A percentile compares a stretch with the other conserved stretches of the same genome.
These are phyloP conservation scores for Spergularia marina DNA, from an alignment of 148 eudicot species.

Conservation along the genomic window DNA sequence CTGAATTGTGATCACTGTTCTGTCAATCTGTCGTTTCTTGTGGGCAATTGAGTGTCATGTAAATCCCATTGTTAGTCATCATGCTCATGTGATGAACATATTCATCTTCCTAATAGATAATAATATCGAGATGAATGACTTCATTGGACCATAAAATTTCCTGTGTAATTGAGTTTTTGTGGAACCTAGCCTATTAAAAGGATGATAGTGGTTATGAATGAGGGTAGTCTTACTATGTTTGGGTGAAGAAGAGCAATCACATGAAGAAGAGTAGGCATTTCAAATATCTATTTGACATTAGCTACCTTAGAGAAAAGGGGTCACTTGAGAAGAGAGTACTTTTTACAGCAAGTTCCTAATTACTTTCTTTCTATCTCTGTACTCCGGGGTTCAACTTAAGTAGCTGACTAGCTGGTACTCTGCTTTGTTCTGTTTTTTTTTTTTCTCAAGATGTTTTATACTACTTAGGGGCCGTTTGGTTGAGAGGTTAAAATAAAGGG, in stretches of 20 bases:
- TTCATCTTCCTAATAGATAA: not conserved
- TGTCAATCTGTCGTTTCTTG: not conserved
- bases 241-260: not conserved
- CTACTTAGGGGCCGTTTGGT: not conserved
- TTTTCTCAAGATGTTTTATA: not conserved
- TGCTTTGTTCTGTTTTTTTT: not conserved
- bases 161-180: not conserved
- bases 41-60: not conserved
- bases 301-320: not conserved
- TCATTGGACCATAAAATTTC: not conserved
- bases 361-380: not conserved
- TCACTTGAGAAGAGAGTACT: not conserved
- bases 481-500: too few species aligned
- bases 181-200: not conserved
- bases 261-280: too few species aligned
- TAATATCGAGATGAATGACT: not conserved
- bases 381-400: not conserved
- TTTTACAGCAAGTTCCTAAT: not conserved
- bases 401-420: not conserved
- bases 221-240: not conserved
- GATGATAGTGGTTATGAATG: not conserved
- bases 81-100: not conserved
- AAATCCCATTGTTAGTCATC: not conserved
- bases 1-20: constrained; percentile 12
- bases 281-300: not conserved